phyloP scores from a whole-genome alignment of 2,329 filamentous ascomycete genomes.

The Karstenula rhodostoma region DNA sequence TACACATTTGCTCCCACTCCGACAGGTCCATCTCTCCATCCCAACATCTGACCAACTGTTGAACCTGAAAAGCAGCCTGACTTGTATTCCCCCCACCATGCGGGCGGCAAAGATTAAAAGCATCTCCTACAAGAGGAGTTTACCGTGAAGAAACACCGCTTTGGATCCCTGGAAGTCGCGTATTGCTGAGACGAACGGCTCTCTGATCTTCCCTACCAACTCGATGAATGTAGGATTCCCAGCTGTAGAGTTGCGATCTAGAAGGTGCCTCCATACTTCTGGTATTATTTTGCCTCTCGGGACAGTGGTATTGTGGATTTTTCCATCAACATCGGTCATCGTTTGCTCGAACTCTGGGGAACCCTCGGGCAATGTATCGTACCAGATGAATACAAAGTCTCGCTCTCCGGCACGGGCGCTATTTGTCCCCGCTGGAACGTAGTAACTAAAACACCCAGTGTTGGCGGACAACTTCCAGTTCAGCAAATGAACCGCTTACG shows the following conservation, averaged over 20 bases:
- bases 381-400: slow-evolving; percentile 56
- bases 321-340: slow-evolving; percentile 48
- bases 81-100: slow-evolving; percentile 53
- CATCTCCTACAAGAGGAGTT: slow-evolving; percentile 55
- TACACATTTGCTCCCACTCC: too few species aligned
- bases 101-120: slow-evolving; percentile 51
- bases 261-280: slow-evolving; percentile 12
- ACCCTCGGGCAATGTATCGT: slow-evolving; percentile 47
- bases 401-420: slow-evolving; percentile 44
- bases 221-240: slow-evolving; percentile 49
- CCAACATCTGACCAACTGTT: too few species aligned
- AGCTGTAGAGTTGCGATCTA: slow-evolving; percentile 35
- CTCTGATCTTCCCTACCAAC: slow-evolving; percentile 43
- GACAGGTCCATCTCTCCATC: too few species aligned
- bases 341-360: slow-evolving; percentile 47
- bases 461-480: too few species aligned
- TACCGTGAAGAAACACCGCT: slow-evolving; percentile 47
- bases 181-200: slow-evolving; percentile 54
- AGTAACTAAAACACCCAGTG: slow-evolving; percentile 25
- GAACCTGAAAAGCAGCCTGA: slow-evolving; percentile 49
- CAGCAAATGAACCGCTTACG: too few species aligned
- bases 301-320: slow-evolving; percentile 13
- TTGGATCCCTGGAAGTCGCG: slow-evolving; percentile 45
- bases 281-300: slow-evolving; percentile 10
- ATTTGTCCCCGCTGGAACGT: slow-evolving; percentile 44